These are phyloP conservation scores for Luffa aegyptiaca DNA, from an alignment of 306 rosid genomes.

Conservation along the genomic window DNA sequence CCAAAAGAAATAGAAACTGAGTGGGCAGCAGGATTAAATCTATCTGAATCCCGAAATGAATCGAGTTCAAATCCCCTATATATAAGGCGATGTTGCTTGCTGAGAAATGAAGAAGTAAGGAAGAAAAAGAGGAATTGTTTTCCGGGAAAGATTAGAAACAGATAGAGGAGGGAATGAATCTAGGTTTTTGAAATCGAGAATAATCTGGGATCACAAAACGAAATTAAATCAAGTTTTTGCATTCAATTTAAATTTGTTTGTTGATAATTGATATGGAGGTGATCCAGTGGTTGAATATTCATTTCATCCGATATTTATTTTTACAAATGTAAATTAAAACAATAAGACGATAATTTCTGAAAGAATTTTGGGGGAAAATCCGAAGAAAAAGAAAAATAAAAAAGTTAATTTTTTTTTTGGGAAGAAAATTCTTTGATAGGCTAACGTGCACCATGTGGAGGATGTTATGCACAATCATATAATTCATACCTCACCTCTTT, in stretches of 20 bases:
- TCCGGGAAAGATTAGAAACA: constrained; percentile 4
- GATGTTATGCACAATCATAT: background rate
- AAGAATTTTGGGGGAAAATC: background rate
- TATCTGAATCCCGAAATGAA: background rate
- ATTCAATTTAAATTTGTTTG: background rate
- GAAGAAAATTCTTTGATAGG: background rate
- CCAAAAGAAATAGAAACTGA: constrained; percentile 4
- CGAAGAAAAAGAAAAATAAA: background rate
- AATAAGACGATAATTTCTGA: background rate
- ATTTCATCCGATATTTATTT: constrained; percentile 25
- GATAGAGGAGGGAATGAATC: constrained; percentile 21
- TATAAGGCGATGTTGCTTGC: background rate
- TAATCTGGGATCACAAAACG: constrained; percentile 40
- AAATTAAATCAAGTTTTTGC: background rate
- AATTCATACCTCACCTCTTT: too few relatives aligned
- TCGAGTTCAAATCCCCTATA: background rate
- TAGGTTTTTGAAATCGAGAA: constrained; percentile 29
- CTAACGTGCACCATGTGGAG: background rate
- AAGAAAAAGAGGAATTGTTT: constrained; percentile 8
- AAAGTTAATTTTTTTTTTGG: background rate
- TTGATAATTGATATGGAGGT: constrained; percentile 30
- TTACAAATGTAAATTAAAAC: background rate
- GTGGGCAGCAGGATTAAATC: constrained; percentile 14
- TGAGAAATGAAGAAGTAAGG: background rate
- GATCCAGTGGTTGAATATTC: constrained; percentile 18